Evolutionary conservation across 345 rosid species (phyloP), one percentile per base, ranked within the genome.

Genomic region (Balakata baccata): DNA sequence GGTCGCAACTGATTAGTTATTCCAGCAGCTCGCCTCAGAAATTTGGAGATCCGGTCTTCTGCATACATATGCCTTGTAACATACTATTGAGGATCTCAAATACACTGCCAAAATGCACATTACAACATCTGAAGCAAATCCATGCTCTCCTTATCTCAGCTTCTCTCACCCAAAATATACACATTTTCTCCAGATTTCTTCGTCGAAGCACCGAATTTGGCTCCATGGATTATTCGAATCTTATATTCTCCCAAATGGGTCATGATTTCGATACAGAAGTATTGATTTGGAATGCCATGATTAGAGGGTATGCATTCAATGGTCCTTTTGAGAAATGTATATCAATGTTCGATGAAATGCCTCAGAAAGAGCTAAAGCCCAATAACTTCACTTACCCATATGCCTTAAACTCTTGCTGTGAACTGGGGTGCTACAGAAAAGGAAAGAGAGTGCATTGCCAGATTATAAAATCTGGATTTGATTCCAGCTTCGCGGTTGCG

Each of bases 111-210:
- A 18, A 71, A 69, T 78, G 80, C 78, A 51, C 39, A 17, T 78
- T 82, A 41, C 74, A 67, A 18, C 77, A 80, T 66, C 80, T 78
- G 43, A 83, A 76, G 52, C 78, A 79, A 68, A 71, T 84, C 63
- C 87, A 83, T 49, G 85, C 82, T 62, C 72, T 77, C 34, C 74
- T 79, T 43, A 63, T 83, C 57, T 13, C 74, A 43, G 72, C 78
- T 4, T 66, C 64, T 38, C 79, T 74, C 16, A 38, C 81, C 54
- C 14, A 57, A 14, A 64, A 77, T 10, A 69, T 52, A 60, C 75
- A 73, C 38, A 53, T 80, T 6, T 59, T 84, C 23, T 72, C 73
- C 69, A 75, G 13, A n/a, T 75, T 77, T 74, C 71, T 84, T 63
- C 74, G 87, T 71, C 41, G 71, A 73, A 72, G 75, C 59, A 63